Percentiles rank a stretch among this genome's conserved stretches.
phyloP scores from a whole-genome alignment of 179 eudicot genomes.

The Nepenthes alata region DNA sequence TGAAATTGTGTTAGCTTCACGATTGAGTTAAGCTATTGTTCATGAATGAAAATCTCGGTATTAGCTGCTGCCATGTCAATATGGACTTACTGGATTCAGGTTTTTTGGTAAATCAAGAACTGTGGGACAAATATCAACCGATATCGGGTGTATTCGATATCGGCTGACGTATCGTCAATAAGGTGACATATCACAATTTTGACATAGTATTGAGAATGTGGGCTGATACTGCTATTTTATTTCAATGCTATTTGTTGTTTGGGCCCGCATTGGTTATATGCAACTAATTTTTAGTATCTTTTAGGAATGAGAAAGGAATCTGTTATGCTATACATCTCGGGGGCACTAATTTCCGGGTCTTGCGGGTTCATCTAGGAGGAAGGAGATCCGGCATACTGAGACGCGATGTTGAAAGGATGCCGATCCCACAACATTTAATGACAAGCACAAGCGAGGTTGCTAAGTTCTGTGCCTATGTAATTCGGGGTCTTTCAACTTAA shows the following conservation, averaged over 20 bases:
- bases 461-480: background rate
- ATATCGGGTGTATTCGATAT: no score
- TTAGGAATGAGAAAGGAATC: constrained; percentile 81
- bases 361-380: constrained; percentile 71
- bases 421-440: constrained; percentile 72
- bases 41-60: no score
- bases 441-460: constrained; percentile 72
- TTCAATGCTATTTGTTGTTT: background rate
- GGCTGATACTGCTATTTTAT: no score
- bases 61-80: no score
- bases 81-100: no score
- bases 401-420: constrained; percentile 41
- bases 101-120: no score
- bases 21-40: no score
- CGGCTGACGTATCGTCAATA: no score
- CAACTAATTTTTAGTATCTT: constrained; percentile 2
- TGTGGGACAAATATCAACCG: no score
- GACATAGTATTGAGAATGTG: no score
- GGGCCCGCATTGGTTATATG: background rate
- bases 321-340: constrained; percentile 86
- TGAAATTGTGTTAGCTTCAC: no score
- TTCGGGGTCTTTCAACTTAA: background rate
- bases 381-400: constrained; percentile 33
- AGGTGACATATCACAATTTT: no score
- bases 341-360: constrained; percentile 80